These are phyloP conservation scores for Glebionis coronaria DNA, from an alignment of 129 eudicot genomes.

Conservation along the genomic window DNA sequence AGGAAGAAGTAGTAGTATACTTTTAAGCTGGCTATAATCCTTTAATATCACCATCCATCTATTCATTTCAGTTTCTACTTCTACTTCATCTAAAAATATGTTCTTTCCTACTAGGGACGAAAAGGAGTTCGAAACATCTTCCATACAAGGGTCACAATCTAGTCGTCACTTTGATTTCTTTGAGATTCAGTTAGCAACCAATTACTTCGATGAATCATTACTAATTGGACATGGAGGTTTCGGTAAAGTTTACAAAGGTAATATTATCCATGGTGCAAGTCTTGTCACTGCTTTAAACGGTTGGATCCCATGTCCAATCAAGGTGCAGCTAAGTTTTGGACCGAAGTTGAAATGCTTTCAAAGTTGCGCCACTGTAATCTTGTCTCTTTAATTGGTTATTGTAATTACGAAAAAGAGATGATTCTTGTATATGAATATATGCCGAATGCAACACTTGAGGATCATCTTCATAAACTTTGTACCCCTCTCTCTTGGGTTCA, in stretches of 20 bases:
- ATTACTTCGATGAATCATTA: slow-evolving; percentile 11
- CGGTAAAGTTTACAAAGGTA: slow-evolving; percentile 29
- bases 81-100: slow-evolving; percentile 12
- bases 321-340: slow-evolving; percentile 16
- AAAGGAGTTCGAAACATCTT: background rate
- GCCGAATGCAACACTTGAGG: slow-evolving; percentile 23
- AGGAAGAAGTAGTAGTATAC: background rate
- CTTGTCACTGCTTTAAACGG: slow-evolving; percentile 15
- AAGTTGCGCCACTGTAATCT: slow-evolving; percentile 18
- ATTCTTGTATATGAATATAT: slow-evolving; percentile 19
- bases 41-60: background rate
- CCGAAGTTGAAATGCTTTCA: slow-evolving; percentile 17
- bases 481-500: slow-evolving; percentile 28
- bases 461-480: slow-evolving; percentile 20
- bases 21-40: background rate
- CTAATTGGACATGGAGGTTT: slow-evolving; percentile 22
- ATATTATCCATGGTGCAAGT: slow-evolving; percentile 6
- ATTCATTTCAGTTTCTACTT: background rate
- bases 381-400: slow-evolving; percentile 18
- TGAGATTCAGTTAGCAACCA: slow-evolving; percentile 22
- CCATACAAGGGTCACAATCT: slow-evolving; percentile 9
- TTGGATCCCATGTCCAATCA: slow-evolving; percentile 12
- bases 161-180: slow-evolving; percentile 1
- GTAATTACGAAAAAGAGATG: slow-evolving; percentile 11
- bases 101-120: background rate